Percentiles rank a stretch among this genome's conserved stretches.
phyloP scores from a whole-genome alignment of 306 rosid genomes.

The Albizia julibrissin region DNA sequence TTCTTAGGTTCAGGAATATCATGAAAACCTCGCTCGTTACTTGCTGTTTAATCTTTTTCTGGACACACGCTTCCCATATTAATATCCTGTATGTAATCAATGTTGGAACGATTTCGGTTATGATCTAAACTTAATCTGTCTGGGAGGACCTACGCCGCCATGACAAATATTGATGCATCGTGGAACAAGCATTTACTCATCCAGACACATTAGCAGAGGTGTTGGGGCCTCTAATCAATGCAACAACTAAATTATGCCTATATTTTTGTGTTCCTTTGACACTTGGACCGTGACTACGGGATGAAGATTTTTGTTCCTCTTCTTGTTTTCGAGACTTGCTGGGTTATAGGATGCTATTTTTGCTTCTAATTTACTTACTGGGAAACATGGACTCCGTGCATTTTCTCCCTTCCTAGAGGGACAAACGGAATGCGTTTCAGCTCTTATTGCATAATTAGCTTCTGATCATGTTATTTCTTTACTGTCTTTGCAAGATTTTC shows the following conservation, averaged over 20 bases:
- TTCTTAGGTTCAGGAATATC: not conserved
- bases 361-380: not conserved
- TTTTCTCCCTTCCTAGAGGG: slow-evolving; percentile 1
- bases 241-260: not conserved
- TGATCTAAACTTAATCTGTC: not conserved
- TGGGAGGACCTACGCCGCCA: not conserved
- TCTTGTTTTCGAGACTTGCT: not conserved
- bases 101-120: not conserved
- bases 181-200: not conserved
- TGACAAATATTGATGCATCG: not conserved
- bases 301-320: not conserved
- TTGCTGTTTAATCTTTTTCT: not conserved
- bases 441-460: slow-evolving; percentile 16
- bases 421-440: slow-evolving; percentile 16
- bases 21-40: not conserved
- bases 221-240: not conserved
- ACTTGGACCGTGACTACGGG: not conserved
- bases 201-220: not conserved
- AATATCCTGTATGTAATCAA: not conserved
- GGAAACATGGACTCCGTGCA: not conserved
- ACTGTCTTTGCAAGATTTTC: not conserved
- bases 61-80: not conserved
- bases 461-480: slow-evolving; percentile 10
- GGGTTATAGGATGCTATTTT: not conserved
- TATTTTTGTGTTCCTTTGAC: not conserved